A percentile compares a stretch with the other conserved stretches of the same genome.
These are phyloP conservation scores for Stachybotrys chlorohalonatus DNA, from an alignment of 2,329 filamentous ascomycete genomes.

Conservation along the genomic window DNA sequence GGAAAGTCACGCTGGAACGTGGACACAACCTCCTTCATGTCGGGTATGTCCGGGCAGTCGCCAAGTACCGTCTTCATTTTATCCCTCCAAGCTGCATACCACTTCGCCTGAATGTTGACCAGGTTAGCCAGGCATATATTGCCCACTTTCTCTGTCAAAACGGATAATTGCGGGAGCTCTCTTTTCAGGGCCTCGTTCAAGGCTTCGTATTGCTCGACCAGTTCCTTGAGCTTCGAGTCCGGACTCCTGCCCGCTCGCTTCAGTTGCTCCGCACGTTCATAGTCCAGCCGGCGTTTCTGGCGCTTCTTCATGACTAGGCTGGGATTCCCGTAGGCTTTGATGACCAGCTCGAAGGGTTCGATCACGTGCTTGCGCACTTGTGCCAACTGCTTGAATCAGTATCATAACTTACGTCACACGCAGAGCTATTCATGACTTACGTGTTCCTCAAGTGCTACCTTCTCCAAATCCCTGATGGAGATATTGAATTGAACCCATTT, in stretches of 20 bases:
- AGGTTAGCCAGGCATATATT: constrained; percentile 77
- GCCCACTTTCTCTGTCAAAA: constrained; percentile 72
- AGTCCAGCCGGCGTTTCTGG: constrained; percentile 85
- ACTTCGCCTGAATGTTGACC: constrained; percentile 72
- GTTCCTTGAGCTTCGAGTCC: constrained; percentile 75
- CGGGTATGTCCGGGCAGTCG: constrained; percentile 51
- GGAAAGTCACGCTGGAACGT: constrained; percentile 74
- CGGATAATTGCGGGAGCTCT: constrained; percentile 78
- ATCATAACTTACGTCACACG: background rate
- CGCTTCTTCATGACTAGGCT: constrained; percentile 90
- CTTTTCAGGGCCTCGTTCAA: constrained; percentile 90
- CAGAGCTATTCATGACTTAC: constrained; percentile 38
- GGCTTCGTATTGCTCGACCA: constrained; percentile 81
- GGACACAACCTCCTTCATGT: constrained; percentile 63
- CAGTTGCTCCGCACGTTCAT: constrained; percentile 69
- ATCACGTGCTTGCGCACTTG: constrained; percentile 76
- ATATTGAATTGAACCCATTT: constrained; percentile 91
- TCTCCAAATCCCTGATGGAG: constrained; percentile 77
- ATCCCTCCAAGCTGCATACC: constrained; percentile 76
- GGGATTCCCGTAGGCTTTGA: constrained; percentile 74
- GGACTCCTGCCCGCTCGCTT: constrained; percentile 75
- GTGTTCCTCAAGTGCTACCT: constrained; percentile 75
- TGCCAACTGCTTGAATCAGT: constrained; percentile 30
- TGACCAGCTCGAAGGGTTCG: constrained; percentile 69
- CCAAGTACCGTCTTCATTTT: constrained; percentile 71